These are phyloP conservation scores for Limnanthes douglasii DNA, from an alignment of 345 rosid species.

Conservation along the genomic window DNA sequence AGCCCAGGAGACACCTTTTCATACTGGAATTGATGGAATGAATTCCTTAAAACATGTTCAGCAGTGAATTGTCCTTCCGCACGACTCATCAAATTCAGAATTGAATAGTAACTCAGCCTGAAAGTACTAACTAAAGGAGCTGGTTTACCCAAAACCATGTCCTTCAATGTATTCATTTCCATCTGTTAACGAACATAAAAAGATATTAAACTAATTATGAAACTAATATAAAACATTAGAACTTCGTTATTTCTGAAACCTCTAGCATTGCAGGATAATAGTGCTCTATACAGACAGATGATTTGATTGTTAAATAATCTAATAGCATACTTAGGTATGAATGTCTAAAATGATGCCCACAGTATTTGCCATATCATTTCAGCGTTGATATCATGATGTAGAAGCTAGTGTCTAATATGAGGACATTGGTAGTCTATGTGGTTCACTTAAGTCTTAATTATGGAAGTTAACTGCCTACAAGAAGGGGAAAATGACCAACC, in stretches of 20 bases:
- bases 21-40: constrained; percentile 94
- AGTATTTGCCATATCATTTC: neutral
- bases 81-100: constrained; percentile 93
- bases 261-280: constrained; percentile 5
- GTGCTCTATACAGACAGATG: neutral
- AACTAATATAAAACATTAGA: constrained; percentile 1
- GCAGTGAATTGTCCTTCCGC: constrained; percentile 99
- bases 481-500: constrained; percentile 19
- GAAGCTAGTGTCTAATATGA: neutral
- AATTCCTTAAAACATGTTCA: constrained; percentile 86
- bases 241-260: constrained; percentile 4
- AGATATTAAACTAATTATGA: constrained; percentile 8
- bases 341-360: constrained; percentile 4
- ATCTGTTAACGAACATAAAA: constrained; percentile 31
- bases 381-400: neutral
- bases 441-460: neutral
- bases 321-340: no score
- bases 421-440: neutral
- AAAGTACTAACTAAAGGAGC: constrained; percentile 98
- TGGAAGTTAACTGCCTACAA: neutral
- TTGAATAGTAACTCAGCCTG: constrained; percentile 93
- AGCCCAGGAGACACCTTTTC: constrained; percentile 54
- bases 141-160: constrained; percentile 97
- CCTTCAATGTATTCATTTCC: constrained; percentile 86
- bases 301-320: no score